Base-by-base conservation (phyloP, 495 filamentous ascomycete species). In the Corynascus novoguineensis region DNA sequence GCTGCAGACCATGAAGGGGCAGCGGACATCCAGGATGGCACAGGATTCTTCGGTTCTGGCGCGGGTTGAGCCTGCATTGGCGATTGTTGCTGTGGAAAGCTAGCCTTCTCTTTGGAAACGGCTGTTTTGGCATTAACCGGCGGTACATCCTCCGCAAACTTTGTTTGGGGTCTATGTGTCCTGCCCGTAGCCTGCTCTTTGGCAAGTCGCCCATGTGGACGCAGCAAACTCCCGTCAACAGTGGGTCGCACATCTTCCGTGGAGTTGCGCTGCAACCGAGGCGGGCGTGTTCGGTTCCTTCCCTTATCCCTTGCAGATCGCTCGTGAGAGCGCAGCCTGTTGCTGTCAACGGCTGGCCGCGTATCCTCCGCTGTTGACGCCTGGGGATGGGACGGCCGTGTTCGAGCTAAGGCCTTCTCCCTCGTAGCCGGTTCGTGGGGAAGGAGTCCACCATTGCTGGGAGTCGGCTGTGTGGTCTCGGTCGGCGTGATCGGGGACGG, bases 191-290 rank as follows among this genome's bases (percentile, higher is more conserved):
- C 53, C 29, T 22, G 9, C 10, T 48, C 54, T 12, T 31, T 37
- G 17, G 41, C 53, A 9, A n/a, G 25, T 4, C 44, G 54, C 17
- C 50, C 34, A 35, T 52, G 52, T 2, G 60, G 60, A 12, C 58
- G 55, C 60, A 58, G 25, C 4, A n/a, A n/a, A n/a, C n/a, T n/a
- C n/a, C 31, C 38, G 5, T 25, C 15, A 19, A 21, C 34, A 21
- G 12, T 32, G 1, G 41, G 53, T n/a, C 1, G 8, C 21, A n/a
- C 9, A 19, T 37, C 31, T 11, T 42, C 8, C 24, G 42, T 9
- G 42, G 22, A 1, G 21, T 42, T 21, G 21, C 22, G n/a, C n/a
- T n/a, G n/a, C n/a, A n/a, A n/a, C 22, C 7, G 24, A 11, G 6
- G 31, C 11, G 31, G 31, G 5, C 8, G 8, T 45, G 21, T 45